Evolutionary conservation across 2,329 filamentous ascomycete species (phyloP).

Genomic region (Xylariaceae sp.): DNA sequence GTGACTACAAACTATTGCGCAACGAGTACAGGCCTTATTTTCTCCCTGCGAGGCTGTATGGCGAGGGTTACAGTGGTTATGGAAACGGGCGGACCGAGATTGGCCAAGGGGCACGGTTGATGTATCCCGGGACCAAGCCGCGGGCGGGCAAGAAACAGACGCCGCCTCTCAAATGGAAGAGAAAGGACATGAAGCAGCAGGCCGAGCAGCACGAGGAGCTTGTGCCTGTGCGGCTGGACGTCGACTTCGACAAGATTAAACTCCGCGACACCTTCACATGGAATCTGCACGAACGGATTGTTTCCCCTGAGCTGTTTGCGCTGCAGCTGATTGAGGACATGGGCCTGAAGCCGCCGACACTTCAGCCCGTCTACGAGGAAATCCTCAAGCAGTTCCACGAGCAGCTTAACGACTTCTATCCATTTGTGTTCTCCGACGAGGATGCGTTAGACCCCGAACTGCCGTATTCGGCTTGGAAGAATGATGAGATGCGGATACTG

Average conservation of each 20-base stretch:
- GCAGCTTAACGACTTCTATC: conserved; percentile 89
- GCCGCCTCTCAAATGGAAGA: conserved; percentile 64
- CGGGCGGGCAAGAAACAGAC: conserved; percentile 73
- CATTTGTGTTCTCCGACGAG: conserved; percentile 83
- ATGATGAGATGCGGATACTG: conserved; percentile 95
- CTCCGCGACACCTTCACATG: conserved; percentile 96
- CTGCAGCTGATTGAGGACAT: conserved; percentile 89
- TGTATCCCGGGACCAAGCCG: conserved; percentile 75
- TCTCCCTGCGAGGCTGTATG: conserved; percentile 55
- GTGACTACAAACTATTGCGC: conserved; percentile 62
- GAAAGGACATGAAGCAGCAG: conserved; percentile 77
- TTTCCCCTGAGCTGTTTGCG: conserved; percentile 75
- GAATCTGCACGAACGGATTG: conserved; percentile 89
- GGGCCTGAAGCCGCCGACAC: conserved; percentile 66
- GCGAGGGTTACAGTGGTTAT: conserved; percentile 77
- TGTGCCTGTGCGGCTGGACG: conserved; percentile 84
- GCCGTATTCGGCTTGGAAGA: conserved; percentile 92
- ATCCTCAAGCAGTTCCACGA: conserved; percentile 70
- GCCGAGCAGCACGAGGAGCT: conserved; percentile 88
- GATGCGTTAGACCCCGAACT: conserved; percentile 84
- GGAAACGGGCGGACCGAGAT: conserved; percentile 80
- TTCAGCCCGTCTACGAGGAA: conserved; percentile 57
- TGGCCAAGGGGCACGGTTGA: conserved; percentile 59
- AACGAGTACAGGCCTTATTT: conserved; percentile 52
- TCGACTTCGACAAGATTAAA: conserved; percentile 93